Evolutionary conservation across 2,329 filamentous ascomycete species (phyloP).

Genomic region (Dryadomyces quercus-mongolicae): DNA sequence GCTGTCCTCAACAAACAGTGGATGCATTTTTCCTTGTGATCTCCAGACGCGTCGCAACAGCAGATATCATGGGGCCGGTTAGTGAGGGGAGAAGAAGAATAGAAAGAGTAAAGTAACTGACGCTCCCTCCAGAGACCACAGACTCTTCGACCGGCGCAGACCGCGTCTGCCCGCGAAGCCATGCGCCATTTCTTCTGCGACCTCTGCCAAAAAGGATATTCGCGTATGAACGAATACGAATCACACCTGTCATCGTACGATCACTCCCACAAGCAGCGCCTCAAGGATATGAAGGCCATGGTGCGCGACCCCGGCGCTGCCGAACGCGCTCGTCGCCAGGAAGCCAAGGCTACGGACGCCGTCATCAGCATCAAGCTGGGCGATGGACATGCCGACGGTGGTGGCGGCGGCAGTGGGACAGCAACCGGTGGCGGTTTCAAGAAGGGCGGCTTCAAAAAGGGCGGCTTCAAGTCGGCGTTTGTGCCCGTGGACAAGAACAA

Average conservation of each 20-base stretch:
- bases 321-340: conserved; percentile 53
- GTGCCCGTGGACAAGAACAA: conserved; percentile 17
- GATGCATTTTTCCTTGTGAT: no score
- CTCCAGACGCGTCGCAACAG: no score
- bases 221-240: conserved; percentile 91
- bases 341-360: conserved; percentile 53
- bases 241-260: conserved; percentile 90
- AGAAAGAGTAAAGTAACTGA: neutral
- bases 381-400: conserved; percentile 17
- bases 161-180: conserved; percentile 58
- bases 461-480: conserved; percentile 71
- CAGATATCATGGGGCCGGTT: no score
- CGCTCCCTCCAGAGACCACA: conserved; percentile 33
- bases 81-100: neutral
- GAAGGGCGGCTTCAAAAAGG: conserved; percentile 67
- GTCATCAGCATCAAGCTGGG: conserved; percentile 56
- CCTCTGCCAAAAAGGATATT: conserved; percentile 88
- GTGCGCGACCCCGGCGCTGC: conserved; percentile 57
- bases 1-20: no score
- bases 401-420: conserved; percentile 13
- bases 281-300: conserved; percentile 81
- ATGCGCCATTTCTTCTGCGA: conserved; percentile 73
- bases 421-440: conserved; percentile 30
- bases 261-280: conserved; percentile 83
- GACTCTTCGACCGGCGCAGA: conserved; percentile 46